phyloP scores from a whole-genome alignment of 108 stramenopile species.

The Bacterosira constricta region DNA sequence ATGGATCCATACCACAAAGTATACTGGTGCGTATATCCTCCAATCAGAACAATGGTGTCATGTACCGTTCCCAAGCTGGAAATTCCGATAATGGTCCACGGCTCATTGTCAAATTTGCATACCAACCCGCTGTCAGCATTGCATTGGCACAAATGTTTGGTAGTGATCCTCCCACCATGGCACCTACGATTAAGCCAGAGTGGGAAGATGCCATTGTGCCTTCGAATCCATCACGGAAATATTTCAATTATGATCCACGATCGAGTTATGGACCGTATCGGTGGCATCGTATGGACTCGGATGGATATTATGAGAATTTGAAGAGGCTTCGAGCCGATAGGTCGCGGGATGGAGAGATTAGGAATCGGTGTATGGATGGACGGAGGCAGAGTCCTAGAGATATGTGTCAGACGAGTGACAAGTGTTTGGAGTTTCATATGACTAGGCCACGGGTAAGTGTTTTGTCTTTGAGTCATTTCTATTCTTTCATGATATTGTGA shows the following conservation, averaged over 20 bases:
- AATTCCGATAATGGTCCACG: conserved; percentile 13
- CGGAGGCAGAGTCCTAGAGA: conserved; percentile 39
- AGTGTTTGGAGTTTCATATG: conserved; percentile 30
- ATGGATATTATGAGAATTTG: conserved; percentile 24
- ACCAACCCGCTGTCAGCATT: conserved; percentile 8
- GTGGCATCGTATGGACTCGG: conserved; percentile 10
- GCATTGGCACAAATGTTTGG: conserved; percentile 25
- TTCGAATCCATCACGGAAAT: neutral
- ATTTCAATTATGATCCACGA: conserved; percentile 41
- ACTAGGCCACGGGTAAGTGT: conserved; percentile 22
- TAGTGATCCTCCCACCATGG: conserved; percentile 16
- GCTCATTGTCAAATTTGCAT: conserved; percentile 24
- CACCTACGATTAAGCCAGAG: conserved; percentile 20
- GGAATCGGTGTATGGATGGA: conserved; percentile 26
- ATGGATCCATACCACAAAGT: too few relatives aligned
- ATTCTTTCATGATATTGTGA: too few relatives aligned
- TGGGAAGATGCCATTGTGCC: conserved; percentile 20
- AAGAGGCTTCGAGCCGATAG: conserved; percentile 1
- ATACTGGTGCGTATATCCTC: too few relatives aligned
- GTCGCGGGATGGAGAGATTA: too few relatives aligned
- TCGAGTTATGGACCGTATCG: conserved; percentile 20
- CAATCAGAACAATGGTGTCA: conserved; percentile 18
- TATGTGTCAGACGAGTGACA: conserved; percentile 26
- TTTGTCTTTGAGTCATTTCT: too few relatives aligned
- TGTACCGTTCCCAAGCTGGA: conserved; percentile 29